These are phyloP conservation scores for Blastobotrys elegans DNA, from an alignment of 1,139 yeast genomes.

Conservation along the genomic window DNA sequence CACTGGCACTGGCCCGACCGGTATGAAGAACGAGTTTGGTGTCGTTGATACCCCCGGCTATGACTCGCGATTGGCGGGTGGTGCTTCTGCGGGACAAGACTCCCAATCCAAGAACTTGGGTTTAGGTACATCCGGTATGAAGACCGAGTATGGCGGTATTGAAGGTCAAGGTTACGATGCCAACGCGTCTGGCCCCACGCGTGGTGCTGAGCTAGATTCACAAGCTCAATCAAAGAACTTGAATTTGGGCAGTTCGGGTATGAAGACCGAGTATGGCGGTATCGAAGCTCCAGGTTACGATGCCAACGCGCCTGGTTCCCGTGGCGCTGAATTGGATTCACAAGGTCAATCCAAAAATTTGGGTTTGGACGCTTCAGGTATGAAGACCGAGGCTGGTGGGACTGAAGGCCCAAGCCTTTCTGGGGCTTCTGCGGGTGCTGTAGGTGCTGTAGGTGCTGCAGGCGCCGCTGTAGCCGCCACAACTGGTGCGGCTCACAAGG, in stretches of 20 bases:
- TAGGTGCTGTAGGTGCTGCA: not conserved
- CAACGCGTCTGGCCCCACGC: not conserved
- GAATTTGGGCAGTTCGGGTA: not conserved
- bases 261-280: not conserved
- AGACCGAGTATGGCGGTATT: not conserved
- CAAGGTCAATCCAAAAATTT: no score
- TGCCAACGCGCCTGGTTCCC: not conserved
- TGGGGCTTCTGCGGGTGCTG: not conserved
- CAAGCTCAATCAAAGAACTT: no score
- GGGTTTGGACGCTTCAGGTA: not conserved
- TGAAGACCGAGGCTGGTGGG: not conserved
- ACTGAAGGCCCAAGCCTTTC: not conserved
- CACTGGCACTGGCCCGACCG: not conserved
- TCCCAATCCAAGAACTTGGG: no score
- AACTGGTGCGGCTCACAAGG: not conserved
- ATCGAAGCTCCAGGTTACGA: constrained; percentile 4
- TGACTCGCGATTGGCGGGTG: no score
- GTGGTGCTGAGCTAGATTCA: no score
- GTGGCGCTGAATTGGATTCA: no score
- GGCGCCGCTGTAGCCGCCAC: not conserved
- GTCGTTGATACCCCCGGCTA: no score
- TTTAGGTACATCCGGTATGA: not conserved
- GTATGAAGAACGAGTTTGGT: not conserved
- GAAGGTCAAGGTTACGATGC: constrained; percentile 5
- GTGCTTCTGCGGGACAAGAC: no score